phyloP scores from a whole-genome alignment of 306 rosid genomes.

The Astragalus membranaceus region DNA sequence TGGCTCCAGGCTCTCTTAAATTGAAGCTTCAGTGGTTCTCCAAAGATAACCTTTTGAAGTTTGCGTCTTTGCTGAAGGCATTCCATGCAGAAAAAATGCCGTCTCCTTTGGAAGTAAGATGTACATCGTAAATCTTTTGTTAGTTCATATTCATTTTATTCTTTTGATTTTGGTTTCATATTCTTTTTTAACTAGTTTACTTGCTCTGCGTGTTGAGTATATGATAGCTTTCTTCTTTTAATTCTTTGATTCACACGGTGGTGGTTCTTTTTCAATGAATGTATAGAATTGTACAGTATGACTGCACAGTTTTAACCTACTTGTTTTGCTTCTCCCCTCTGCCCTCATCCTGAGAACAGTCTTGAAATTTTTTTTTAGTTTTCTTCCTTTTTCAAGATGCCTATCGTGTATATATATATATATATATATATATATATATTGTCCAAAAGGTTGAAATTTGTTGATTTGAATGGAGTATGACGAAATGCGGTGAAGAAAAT shows the following conservation, averaged over 20 bases:
- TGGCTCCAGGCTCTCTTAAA: slow-evolving; percentile 24
- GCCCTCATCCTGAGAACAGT: background rate
- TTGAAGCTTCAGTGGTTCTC: slow-evolving; percentile 79
- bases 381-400: background rate
- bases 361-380: background rate
- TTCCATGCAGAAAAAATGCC: slow-evolving; percentile 44
- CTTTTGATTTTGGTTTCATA: slow-evolving; percentile 35
- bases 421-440: too few species aligned
- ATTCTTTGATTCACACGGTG: slow-evolving; percentile 46
- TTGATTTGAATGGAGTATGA: too few species aligned
- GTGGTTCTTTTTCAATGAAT: slow-evolving; percentile 34
- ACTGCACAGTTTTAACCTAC: background rate
- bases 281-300: slow-evolving; percentile 48
- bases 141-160: slow-evolving; percentile 58
- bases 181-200: slow-evolving; percentile 23
- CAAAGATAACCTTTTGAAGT: slow-evolving; percentile 49
- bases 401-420: too few species aligned
- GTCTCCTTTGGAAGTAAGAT: slow-evolving; percentile 52
- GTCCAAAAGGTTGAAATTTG: too few species aligned
- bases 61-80: slow-evolving; percentile 70
- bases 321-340: background rate
- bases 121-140: slow-evolving; percentile 32
- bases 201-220: slow-evolving; percentile 26
- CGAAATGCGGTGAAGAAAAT: too few species aligned
- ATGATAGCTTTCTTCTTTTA: slow-evolving; percentile 16